phyloP scores from a whole-genome alignment of 2,329 filamentous ascomycete genomes.

The Coleophoma crateriformis region DNA sequence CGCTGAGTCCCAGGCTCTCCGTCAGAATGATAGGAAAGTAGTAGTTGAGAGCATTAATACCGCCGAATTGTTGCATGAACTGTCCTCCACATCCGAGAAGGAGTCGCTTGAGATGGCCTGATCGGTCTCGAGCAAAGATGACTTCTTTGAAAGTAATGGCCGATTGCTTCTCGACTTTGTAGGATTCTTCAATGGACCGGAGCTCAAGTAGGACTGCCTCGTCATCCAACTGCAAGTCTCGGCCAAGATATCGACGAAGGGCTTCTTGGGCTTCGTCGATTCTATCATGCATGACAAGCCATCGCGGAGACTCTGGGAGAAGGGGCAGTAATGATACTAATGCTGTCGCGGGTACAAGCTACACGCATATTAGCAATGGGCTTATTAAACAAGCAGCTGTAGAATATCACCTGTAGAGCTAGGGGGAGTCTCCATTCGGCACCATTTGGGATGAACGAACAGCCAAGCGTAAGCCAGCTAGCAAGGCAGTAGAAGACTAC shows the following conservation, averaged over 20 bases:
- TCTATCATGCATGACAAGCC: constrained; percentile 19
- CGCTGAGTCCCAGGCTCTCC: constrained; percentile 36
- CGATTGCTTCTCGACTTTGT: constrained; percentile 41
- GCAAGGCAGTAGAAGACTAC: constrained; percentile 53
- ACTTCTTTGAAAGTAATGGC: constrained; percentile 11
- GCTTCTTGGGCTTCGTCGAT: constrained; percentile 24
- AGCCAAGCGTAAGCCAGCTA: constrained; percentile 12
- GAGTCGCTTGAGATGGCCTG: constrained; percentile 41
- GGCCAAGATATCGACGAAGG: constrained; percentile 25
- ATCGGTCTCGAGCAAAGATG: constrained; percentile 7
- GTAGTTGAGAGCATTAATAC: constrained; percentile 34
- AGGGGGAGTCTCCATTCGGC: constrained; percentile 46
- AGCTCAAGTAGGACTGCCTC: constrained; percentile 47
- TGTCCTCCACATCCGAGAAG: constrained; percentile 40
- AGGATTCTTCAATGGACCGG: constrained; percentile 35
- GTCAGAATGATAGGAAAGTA: constrained; percentile 42
- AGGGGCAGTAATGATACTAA: constrained; percentile 10
- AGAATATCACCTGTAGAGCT: constrained; percentile 33
- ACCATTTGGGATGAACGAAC: constrained; percentile 23
- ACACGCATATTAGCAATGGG: neutral
- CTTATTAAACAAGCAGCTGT: neutral
- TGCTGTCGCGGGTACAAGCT: constrained; percentile 6
- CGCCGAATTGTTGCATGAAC: constrained; percentile 43
- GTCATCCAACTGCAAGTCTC: constrained; percentile 32
- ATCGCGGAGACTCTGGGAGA: constrained; percentile 31